Base-by-base conservation (phyloP, 176 grass and related monocot genomes). In the Eleusine indica region DNA sequence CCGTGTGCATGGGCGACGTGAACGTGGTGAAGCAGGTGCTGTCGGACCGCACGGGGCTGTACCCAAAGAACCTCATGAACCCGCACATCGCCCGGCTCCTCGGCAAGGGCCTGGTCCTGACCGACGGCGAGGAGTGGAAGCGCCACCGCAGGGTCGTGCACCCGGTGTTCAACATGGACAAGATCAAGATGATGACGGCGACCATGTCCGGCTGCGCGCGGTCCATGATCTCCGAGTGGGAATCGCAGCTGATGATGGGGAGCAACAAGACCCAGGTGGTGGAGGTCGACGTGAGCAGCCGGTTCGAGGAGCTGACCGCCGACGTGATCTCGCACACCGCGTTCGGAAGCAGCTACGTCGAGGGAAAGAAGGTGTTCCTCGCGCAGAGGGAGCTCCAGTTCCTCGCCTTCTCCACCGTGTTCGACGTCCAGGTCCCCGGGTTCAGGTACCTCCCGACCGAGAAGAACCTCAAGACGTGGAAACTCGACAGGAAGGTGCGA, bases 121-220 rank as follows among this genome's bases (percentile, higher is more conserved):
- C 49, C 9, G 60, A 93, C 64, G 90, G 90, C 39, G 74, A 89
- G 1, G 88, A 92, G 3, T 96, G 93, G 93, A 82, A 82, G 61
- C 88, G 90, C 51, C 93, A 95, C 77, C 82, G 76, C 3, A 90
- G 78, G 57, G 87, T 90, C 12, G 75, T 95, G 16, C 74, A 88
- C 79, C 93, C 87, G 0, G 93, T 85, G 0, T 94, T 91, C 88
- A 66, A 69, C 40, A 84, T 91, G 71, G 91, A 94, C 71, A 91
- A 91, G 65, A 65, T 95, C 86, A 95, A 95, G 93, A 86, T 79
- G 88, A 88, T 95, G 90, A 95, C 86, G 13, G 71, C 1, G 18
- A 88, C 67, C 19, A 95, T 92, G 67, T 83, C 83, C 0, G 73
- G 82, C 9, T 92, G 90, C 0, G 71, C 80, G 0, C 68, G 3